A percentile compares a stretch with the other conserved stretches of the same genome.
Evolutionary conservation across 176 grass and related monocot genomes (phyloP).

Genomic region (Ensete ventricosum): DNA sequence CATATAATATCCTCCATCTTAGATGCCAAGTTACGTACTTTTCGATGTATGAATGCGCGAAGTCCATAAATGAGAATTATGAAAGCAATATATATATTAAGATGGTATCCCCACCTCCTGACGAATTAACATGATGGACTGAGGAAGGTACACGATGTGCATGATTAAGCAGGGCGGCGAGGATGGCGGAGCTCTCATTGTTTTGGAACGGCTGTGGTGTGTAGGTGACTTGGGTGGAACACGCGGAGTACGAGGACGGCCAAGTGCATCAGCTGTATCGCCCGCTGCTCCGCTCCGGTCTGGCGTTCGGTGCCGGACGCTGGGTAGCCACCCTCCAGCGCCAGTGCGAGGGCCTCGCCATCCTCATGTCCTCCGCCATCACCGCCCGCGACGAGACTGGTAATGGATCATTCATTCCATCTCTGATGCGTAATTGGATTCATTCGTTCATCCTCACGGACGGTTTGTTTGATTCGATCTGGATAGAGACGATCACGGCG

Average conservation of each 20-base stretch:
- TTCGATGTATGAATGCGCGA: neutral
- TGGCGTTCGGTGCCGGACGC: constrained; percentile 58
- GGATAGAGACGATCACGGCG: constrained; percentile 29
- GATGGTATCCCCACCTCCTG: no score
- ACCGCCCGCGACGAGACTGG: constrained; percentile 32
- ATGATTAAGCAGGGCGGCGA: no score
- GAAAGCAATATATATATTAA: no score
- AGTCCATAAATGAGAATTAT: neutral
- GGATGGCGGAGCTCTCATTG: neutral
- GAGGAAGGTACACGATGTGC: no score
- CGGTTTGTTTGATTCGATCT: neutral
- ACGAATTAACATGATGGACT: no score
- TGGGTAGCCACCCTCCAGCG: constrained; percentile 82
- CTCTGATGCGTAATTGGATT: neutral
- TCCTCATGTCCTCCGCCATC: constrained; percentile 54
- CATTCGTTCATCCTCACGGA: neutral
- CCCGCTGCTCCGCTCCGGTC: constrained; percentile 57
- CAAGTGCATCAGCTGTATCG: constrained; percentile 65
- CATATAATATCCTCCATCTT: neutral
- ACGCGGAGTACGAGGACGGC: constrained; percentile 78
- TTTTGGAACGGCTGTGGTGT: neutral
- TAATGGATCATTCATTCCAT: constrained; percentile 1
- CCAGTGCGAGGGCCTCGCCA: constrained; percentile 68
- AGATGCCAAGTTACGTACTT: neutral
- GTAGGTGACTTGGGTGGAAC: constrained; percentile 94